Percentiles rank a stretch among this genome's conserved stretches.
phyloP scores from a whole-genome alignment of 1,139 yeast genomes.

The Kurtzmaniella quercitrusa region DNA sequence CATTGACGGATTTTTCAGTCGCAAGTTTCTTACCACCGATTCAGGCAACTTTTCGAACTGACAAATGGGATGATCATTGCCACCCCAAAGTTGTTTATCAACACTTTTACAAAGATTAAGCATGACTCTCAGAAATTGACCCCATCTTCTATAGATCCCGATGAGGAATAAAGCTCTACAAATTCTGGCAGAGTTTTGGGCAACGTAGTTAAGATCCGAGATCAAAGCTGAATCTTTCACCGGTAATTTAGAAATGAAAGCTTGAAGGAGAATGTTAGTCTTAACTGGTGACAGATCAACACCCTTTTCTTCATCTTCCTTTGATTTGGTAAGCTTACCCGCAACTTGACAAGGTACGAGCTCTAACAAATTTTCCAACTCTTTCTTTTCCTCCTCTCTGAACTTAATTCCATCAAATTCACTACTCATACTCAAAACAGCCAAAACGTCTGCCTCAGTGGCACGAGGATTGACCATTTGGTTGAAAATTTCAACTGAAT shows the following conservation, averaged over 20 bases:
- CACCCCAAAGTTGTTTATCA: conserved; percentile 73
- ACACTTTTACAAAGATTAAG: conserved; percentile 80
- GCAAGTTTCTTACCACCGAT: conserved; percentile 57
- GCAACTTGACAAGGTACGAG: conserved; percentile 78
- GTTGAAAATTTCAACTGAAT: conserved; percentile 85
- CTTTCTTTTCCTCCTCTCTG: conserved; percentile 82
- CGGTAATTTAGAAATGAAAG: conserved; percentile 72
- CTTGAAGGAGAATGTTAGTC: conserved; percentile 81
- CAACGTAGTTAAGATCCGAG: conserved; percentile 89
- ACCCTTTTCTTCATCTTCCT: conserved; percentile 26
- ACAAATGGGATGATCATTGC: conserved; percentile 83
- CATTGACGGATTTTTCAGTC: conserved; percentile 63
- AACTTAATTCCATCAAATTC: conserved; percentile 90
- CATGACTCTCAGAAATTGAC: conserved; percentile 67
- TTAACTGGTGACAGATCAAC: conserved; percentile 78
- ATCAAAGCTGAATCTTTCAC: conserved; percentile 76
- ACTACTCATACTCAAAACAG: conserved; percentile 87
- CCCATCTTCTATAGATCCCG: conserved; percentile 89
- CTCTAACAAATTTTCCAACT: conserved; percentile 60
- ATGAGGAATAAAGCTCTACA: conserved; percentile 85
- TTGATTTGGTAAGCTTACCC: conserved; percentile 1
- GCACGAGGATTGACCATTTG: conserved; percentile 80
- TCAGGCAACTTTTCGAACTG: conserved; percentile 78
- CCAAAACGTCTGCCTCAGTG: conserved; percentile 86
- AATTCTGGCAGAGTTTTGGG: conserved; percentile 92